Evolutionary conservation across 2,329 filamentous ascomycete genomes (phyloP).

Genomic region (Ilyonectria mors-panacis): DNA sequence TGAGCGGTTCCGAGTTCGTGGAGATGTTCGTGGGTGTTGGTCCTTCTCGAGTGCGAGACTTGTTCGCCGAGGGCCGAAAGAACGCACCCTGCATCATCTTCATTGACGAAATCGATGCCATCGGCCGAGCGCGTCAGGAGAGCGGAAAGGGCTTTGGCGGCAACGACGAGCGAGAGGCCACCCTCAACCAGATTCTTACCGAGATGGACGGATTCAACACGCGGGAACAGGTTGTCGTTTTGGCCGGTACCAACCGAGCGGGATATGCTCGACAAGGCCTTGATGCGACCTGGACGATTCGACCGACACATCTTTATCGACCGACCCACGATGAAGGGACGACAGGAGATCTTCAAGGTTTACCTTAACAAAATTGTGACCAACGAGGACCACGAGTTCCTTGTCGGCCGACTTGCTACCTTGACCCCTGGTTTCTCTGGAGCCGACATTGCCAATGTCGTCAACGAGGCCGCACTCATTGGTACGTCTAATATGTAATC

Average conservation of each 20-base stretch:
- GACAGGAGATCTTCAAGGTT: conserved; percentile 95
- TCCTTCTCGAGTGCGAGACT: conserved; percentile 92
- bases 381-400: conserved; percentile 87
- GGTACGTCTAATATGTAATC: conserved; percentile 70
- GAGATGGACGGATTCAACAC: conserved; percentile 99
- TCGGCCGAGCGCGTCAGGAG: conserved; percentile 90
- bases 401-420: conserved; percentile 90
- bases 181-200: conserved; percentile 97
- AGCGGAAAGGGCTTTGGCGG: conserved; percentile 81
- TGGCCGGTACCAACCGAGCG: conserved; percentile 95
- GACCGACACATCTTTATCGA: conserved; percentile 98
- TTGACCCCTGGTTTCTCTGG: conserved; percentile 97
- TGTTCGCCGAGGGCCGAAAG: conserved; percentile 95
- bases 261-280: conserved; percentile 94
- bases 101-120: conserved; percentile 99
- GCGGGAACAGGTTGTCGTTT: conserved; percentile 93
- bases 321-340: conserved; percentile 94
- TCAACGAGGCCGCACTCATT: conserved; percentile 96
- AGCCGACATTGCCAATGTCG: conserved; percentile 98
- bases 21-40: conserved; percentile 99
- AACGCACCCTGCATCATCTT: conserved; percentile 99
- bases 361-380: conserved; percentile 97
- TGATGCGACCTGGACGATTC: conserved; percentile 97
- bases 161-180: conserved; percentile 97
- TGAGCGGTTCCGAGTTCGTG: conserved; percentile 98